Evolutionary conservation across 768 basidiomycete genomes (phyloP).

Genomic region (Mrakia hoshinonis): DNA sequence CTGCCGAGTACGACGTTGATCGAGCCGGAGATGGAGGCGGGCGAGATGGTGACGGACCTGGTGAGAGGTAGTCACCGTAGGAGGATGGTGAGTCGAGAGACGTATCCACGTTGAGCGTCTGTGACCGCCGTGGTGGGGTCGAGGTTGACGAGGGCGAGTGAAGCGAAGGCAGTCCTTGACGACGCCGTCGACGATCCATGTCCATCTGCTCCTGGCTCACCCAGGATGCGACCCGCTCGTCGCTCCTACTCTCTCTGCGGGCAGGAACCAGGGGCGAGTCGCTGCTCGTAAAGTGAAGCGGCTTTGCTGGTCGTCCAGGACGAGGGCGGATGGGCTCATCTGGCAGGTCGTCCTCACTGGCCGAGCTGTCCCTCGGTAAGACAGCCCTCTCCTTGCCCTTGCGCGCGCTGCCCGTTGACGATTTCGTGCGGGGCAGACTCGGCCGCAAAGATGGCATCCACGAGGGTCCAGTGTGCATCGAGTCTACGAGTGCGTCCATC

Average conservation of each 20-base stretch:
- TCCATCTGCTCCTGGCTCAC: background rate
- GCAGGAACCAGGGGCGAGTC: too few species aligned
- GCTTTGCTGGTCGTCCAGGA: background rate
- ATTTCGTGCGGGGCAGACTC: background rate
- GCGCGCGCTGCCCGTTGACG: background rate
- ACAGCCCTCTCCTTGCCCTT: background rate
- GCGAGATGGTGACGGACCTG: background rate
- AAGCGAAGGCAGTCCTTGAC: background rate
- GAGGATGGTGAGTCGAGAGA: too few species aligned
- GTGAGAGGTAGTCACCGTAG: background rate
- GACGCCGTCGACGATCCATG: background rate
- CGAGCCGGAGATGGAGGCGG: background rate
- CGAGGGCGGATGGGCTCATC: background rate
- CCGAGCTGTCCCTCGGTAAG: background rate
- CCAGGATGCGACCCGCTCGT: background rate
- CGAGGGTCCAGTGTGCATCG: background rate
- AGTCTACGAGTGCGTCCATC: conserved; percentile 15
- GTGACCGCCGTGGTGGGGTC: background rate
- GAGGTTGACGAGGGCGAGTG: background rate
- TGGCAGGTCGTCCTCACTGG: background rate
- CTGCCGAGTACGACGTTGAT: background rate
- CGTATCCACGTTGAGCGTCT: background rate
- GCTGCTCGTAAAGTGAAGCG: background rate
- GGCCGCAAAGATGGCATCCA: too few species aligned
- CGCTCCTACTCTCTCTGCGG: background rate